Evolutionary conservation across 352 stramenopile genomes (phyloP).

Genomic region (Globisporangium rhizosaccharum): DNA sequence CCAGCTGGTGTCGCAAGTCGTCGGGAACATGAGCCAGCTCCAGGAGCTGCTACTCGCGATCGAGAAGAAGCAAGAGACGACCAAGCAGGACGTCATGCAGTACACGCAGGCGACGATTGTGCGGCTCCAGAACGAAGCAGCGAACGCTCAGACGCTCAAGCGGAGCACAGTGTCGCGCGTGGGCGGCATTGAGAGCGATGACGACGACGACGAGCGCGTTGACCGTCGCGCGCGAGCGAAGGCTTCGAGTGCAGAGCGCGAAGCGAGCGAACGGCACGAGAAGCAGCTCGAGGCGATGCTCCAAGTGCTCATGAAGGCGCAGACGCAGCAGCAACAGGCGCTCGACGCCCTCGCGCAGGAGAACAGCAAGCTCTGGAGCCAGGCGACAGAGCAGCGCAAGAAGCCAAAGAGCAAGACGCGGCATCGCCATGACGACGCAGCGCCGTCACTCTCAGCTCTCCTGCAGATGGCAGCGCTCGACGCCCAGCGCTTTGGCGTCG

Average conservation of each 20-base stretch:
- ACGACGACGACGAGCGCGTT: constrained; percentile 9
- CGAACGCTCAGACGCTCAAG: constrained; percentile 21
- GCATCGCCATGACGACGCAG: constrained; percentile 15
- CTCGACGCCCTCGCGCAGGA: constrained; percentile 49
- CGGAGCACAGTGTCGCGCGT: constrained; percentile 23
- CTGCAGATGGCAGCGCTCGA: constrained; percentile 58
- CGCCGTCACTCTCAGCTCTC: constrained; percentile 18
- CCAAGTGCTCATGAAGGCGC: constrained; percentile 49
- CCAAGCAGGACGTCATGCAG: constrained; percentile 56
- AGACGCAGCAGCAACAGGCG: constrained; percentile 59
- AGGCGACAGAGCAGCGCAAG: constrained; percentile 12
- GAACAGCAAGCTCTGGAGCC: constrained; percentile 45
- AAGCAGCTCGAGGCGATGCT: constrained; percentile 53
- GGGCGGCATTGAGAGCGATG: constrained; percentile 48
- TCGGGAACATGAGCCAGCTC: constrained; percentile 55
- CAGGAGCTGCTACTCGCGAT: constrained; percentile 56
- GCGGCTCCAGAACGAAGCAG: constrained; percentile 32
- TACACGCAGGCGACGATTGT: constrained; percentile 56
- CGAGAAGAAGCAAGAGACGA: constrained; percentile 54
- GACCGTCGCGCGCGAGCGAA: background rate
- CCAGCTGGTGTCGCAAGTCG: constrained; percentile 41
- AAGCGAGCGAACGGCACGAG: constrained; percentile 19
- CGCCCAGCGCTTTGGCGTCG: constrained; percentile 54
- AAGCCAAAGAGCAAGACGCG: constrained; percentile 16
- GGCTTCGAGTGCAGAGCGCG: constrained; percentile 1